Conservation (phyloP, 163 green algal genomes). For the Chlorella variabilis region DNA sequence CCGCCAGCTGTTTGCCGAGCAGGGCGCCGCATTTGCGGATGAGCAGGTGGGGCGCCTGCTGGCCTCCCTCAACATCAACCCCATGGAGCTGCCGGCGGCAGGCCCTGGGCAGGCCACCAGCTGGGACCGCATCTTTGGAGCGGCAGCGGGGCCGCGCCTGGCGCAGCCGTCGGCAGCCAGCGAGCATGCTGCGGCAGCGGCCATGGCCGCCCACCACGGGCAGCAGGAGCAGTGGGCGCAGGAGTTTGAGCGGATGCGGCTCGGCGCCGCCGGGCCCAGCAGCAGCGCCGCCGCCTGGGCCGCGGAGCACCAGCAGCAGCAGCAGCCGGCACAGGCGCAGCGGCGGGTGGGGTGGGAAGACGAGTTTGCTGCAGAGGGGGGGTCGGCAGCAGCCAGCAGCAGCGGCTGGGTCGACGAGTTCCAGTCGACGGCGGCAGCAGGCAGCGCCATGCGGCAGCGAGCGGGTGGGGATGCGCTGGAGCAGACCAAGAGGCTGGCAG, state of each 20-base stretch:
- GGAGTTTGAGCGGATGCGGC: slow-evolving; percentile 51
- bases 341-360: slow-evolving; percentile 29
- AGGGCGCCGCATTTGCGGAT: slow-evolving; percentile 68
- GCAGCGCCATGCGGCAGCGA: slow-evolving; percentile 3
- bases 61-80: slow-evolving; percentile 81
- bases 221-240: slow-evolving; percentile 48
- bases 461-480: slow-evolving; percentile 51
- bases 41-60: slow-evolving; percentile 85
- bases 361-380: slow-evolving; percentile 32
- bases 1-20: slow-evolving; percentile 87
- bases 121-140: slow-evolving; percentile 67
- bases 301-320: slow-evolving; percentile 38
- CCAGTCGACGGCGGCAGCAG: slow-evolving; percentile 6
- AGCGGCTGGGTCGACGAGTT: slow-evolving; percentile 47
- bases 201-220: slow-evolving; percentile 22
- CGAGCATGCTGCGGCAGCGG: slow-evolving; percentile 45
- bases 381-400: neutral
- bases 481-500: slow-evolving; percentile 71
- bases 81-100: slow-evolving; percentile 61
- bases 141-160: slow-evolving; percentile 52
- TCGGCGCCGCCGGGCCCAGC: slow-evolving; percentile 26
- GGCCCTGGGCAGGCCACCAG: slow-evolving; percentile 36
- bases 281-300: slow-evolving; percentile 35
- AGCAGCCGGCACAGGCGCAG: slow-evolving; percentile 26
- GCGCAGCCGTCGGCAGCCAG: slow-evolving; percentile 57